phyloP scores from a whole-genome alignment of 2,329 filamentous ascomycete genomes.

The Talaromyces funiculosus region DNA sequence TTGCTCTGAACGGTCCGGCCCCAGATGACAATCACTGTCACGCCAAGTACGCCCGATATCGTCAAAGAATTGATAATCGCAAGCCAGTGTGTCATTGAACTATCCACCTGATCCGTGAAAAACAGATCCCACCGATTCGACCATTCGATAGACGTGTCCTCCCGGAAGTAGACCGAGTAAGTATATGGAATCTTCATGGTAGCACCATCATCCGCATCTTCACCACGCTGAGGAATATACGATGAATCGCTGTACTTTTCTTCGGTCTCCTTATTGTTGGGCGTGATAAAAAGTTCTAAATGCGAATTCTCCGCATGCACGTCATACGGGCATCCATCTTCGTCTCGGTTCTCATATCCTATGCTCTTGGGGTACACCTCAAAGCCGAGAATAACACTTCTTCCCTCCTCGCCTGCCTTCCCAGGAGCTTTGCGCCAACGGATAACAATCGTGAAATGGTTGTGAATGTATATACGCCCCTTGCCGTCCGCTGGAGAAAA shows the following conservation, averaged over 20 bases:
- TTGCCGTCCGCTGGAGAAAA: constrained; percentile 54
- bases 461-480: constrained; percentile 71
- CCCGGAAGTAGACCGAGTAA: constrained; percentile 85
- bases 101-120: constrained; percentile 81
- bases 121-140: constrained; percentile 80
- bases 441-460: constrained; percentile 80
- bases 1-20: constrained; percentile 72
- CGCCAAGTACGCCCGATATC: constrained; percentile 72
- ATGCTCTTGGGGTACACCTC: constrained; percentile 88
- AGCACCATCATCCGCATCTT: constrained; percentile 58
- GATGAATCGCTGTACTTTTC: constrained; percentile 55
- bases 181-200: constrained; percentile 73
- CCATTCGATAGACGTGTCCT: constrained; percentile 77
- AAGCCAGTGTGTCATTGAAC: constrained; percentile 77
- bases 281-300: constrained; percentile 63
- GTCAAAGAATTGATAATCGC: constrained; percentile 82
- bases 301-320: constrained; percentile 58
- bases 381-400: constrained; percentile 79
- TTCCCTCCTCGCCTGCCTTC: constrained; percentile 61
- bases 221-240: constrained; percentile 52
- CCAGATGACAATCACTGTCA: constrained; percentile 74
- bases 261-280: constrained; percentile 54
- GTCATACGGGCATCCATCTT: constrained; percentile 62
- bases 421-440: constrained; percentile 69
- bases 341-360: constrained; percentile 55